Evolutionary conservation across 164 flowering plant genomes (phyloP).

Genomic region (Magnolia sinica): DNA sequence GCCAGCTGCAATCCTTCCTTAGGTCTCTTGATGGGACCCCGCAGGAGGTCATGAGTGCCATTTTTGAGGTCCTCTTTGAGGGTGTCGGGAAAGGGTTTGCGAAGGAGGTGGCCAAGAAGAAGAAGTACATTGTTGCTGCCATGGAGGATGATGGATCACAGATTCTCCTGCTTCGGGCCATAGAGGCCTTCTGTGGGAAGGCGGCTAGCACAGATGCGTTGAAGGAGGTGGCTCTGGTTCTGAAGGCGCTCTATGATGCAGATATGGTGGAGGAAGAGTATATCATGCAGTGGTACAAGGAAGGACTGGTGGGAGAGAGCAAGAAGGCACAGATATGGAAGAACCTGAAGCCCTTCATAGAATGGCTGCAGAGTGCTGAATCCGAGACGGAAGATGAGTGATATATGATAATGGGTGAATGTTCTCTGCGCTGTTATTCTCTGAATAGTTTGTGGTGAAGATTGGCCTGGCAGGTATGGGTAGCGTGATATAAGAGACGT

Average conservation of each 20-base stretch:
- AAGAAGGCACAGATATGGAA: conserved; percentile 52
- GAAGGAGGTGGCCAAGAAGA: conserved; percentile 56
- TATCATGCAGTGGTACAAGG: conserved; percentile 49
- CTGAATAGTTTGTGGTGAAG: no score
- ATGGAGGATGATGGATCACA: conserved; percentile 45
- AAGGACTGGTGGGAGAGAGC: conserved; percentile 40
- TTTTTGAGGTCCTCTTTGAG: conserved; percentile 52
- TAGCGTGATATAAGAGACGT: no score
- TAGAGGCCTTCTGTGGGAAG: conserved; percentile 48
- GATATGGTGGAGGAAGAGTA: conserved; percentile 66
- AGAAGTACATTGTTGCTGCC: conserved; percentile 38
- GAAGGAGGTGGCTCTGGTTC: conserved; percentile 57
- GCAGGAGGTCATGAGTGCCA: conserved; percentile 41
- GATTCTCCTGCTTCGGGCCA: conserved; percentile 35
- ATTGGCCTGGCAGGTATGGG: no score
- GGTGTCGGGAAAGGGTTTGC: conserved; percentile 58
- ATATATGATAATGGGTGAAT: neutral
- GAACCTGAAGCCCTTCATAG: conserved; percentile 57
- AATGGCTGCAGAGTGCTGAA: conserved; percentile 79
- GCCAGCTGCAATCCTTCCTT: conserved; percentile 33
- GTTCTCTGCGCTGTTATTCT: neutral
- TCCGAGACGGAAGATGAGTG: conserved; percentile 56
- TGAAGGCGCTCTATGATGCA: conserved; percentile 58
- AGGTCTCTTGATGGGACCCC: conserved; percentile 34
- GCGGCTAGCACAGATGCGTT: conserved; percentile 34